Evolutionary conservation across 768 basidiomycete species (phyloP).

Genomic region (Leccinum longicurvipes): DNA sequence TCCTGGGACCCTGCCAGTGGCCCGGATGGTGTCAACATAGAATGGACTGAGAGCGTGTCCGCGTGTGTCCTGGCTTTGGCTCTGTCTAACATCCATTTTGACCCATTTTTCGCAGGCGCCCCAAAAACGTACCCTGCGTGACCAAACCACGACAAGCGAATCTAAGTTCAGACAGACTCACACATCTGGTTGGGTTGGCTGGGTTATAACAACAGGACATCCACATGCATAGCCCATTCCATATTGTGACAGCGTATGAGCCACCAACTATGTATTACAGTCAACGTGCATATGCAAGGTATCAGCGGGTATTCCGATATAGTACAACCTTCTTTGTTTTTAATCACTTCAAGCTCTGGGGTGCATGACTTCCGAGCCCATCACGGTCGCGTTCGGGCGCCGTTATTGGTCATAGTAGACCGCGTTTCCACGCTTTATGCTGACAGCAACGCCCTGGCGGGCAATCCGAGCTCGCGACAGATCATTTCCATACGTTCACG

Average conservation of each 20-base stretch:
- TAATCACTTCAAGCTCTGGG: not conserved
- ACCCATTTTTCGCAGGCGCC: conserved; percentile 7
- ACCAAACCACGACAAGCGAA: conserved; percentile 7
- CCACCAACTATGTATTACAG: too few species aligned
- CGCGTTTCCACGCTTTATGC: conserved; percentile 1
- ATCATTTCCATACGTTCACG: conserved; percentile 27
- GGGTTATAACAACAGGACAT: not conserved
- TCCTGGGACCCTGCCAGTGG: conserved; percentile 17
- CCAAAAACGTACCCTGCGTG: conserved; percentile 9
- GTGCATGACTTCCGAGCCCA: not conserved
- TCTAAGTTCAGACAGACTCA: conserved; percentile 8
- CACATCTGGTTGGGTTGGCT: conserved; percentile 5
- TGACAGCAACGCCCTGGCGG: conserved; percentile 21
- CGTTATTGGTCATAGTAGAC: not conserved
- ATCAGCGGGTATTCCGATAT: not conserved
- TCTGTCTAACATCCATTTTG: not conserved
- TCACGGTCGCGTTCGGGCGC: not conserved
- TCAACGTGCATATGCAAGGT: not conserved
- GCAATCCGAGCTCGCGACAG: conserved; percentile 28
- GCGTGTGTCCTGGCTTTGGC: conserved; percentile 12
- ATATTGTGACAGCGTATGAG: too few species aligned
- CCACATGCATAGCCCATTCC: too few species aligned
- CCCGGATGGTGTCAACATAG: conserved; percentile 18
- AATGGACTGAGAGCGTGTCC: conserved; percentile 17
- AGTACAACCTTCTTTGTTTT: not conserved